Evolutionary conservation across 164 flowering plant genomes (phyloP), one percentile per base, ranked within the genome.

Genomic region (Vitis riparia): DNA sequence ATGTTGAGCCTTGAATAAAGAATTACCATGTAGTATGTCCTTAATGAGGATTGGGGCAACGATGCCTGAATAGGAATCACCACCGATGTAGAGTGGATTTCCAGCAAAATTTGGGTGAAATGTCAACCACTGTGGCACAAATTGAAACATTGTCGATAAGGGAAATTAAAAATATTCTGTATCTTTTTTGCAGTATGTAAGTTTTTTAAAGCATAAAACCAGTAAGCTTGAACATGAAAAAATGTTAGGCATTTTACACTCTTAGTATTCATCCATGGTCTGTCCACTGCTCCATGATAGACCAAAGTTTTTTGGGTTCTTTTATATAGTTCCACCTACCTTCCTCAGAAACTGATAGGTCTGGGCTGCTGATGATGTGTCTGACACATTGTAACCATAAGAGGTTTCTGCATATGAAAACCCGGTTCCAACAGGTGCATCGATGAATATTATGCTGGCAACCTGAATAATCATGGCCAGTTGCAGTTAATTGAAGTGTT

Each of bases 381-480:
- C 79, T 1, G 68, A 57, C 3, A 65, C 12, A 30, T 15, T 2
- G 50, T 67, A 76, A 13, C 64, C 75, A 10, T 71, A n/a, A 3
- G 66, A 2, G 3, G 32, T 77, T 11, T 19, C 76, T 17, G 86
- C 66, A 63, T 86, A 84, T 1, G 89, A 84, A 68, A 73, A 86
- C 29, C 89, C 89, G 51, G 85, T 73, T 0, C 81, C 85, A 2
- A 77, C 88, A 1, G 90, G 90, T n/a, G 69, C 55, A 67, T 86
- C 90, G 8, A 86, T 17, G 48, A 82, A 84, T 15, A 86, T 72
- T 4, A 86, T 81, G 68, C 63, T 86, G 1, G 88, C 70, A 27
- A 67, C 49, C 90, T 86, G 68, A 1, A 68, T 27, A 23, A 23
- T 23, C 27, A 23, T 23, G 27, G 27, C 27, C 27, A 23, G 27